A percentile compares a stretch with the other conserved stretches of the same genome.
These are phyloP conservation scores for Saccharomycopsis crataegensis DNA, from an alignment of 1,139 yeast species.

Conservation along the genomic window DNA sequence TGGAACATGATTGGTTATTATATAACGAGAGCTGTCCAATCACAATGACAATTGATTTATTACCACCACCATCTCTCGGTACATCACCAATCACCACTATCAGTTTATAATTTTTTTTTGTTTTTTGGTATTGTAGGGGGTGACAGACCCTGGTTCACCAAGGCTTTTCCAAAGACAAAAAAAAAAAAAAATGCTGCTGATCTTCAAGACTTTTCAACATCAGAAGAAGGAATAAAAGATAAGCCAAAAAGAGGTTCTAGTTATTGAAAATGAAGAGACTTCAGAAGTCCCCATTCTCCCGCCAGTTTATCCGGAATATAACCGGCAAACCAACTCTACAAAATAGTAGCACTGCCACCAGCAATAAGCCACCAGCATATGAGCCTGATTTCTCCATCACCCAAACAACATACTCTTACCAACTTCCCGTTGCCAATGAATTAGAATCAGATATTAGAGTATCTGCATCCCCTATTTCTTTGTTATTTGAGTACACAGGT, in stretches of 20 bases:
- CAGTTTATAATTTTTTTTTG: no score
- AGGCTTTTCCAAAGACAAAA: background rate
- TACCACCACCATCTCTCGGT: no score
- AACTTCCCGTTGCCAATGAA: conserved; percentile 28
- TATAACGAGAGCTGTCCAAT: background rate
- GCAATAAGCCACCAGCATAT: background rate
- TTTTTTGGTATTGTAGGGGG: no score
- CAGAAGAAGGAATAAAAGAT: background rate
- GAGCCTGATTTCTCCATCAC: conserved; percentile 31
- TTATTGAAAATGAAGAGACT: background rate
- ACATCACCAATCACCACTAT: no score
- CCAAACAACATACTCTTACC: conserved; percentile 30
- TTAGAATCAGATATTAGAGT: conserved; percentile 20
- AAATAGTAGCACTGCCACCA: background rate
- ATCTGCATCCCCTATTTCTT: conserved; percentile 17
- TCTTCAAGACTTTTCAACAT: background rate
- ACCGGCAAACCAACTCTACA: no score
- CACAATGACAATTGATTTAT: background rate
- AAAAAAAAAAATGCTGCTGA: background rate
- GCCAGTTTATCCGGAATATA: background rate
- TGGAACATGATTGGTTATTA: conserved; percentile 45
- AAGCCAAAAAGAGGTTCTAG: background rate
- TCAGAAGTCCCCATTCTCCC: background rate
- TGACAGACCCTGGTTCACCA: no score
- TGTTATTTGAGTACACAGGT: conserved; percentile 21